Conservation (phyloP, 371 early-diverging fungal genomes). For the Chytridium lagenaria region DNA sequence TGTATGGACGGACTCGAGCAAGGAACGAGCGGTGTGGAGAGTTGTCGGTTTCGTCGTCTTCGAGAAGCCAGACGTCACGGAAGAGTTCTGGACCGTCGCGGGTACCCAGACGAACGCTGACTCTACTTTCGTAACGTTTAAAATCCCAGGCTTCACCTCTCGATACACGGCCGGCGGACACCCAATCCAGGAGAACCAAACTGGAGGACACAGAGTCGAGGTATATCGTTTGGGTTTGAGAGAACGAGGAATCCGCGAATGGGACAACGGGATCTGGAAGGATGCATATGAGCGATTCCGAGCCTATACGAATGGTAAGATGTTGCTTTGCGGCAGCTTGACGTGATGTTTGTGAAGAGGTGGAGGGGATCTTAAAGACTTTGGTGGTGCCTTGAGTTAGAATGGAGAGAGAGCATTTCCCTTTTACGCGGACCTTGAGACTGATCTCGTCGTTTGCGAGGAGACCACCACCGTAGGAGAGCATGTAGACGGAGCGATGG, state of each 20-base stretch:
- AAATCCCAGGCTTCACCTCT: constrained; percentile 80
- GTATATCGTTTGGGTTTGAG: constrained; percentile 64
- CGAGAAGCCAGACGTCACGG: constrained; percentile 68
- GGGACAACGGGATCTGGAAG: constrained; percentile 82
- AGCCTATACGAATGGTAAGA: constrained; percentile 48
- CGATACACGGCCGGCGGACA: constrained; percentile 75
- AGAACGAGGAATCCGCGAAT: constrained; percentile 67
- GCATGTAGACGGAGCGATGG: constrained; percentile 53
- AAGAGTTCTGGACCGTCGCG: constrained; percentile 39
- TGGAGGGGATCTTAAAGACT: constrained; percentile 55
- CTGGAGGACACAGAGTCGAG: constrained; percentile 57
- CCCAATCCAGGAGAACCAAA: constrained; percentile 78
- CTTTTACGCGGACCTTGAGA: constrained; percentile 56
- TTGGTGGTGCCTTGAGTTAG: constrained; percentile 83
- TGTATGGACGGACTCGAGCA: constrained; percentile 42
- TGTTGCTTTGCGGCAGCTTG: constrained; percentile 47
- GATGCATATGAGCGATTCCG: constrained; percentile 56
- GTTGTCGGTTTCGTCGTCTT: constrained; percentile 24
- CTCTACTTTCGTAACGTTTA: constrained; percentile 66
- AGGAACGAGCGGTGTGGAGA: constrained; percentile 22
- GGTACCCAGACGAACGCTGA: constrained; percentile 57
- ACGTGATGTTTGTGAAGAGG: not conserved
- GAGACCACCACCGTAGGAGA: constrained; percentile 81
- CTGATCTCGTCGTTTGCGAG: constrained; percentile 72
- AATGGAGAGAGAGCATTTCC: constrained; percentile 62